Evolutionary conservation across 306 rosid species (phyloP), one percentile per base, ranked within the genome.

Genomic region (Quercus dentata): DNA sequence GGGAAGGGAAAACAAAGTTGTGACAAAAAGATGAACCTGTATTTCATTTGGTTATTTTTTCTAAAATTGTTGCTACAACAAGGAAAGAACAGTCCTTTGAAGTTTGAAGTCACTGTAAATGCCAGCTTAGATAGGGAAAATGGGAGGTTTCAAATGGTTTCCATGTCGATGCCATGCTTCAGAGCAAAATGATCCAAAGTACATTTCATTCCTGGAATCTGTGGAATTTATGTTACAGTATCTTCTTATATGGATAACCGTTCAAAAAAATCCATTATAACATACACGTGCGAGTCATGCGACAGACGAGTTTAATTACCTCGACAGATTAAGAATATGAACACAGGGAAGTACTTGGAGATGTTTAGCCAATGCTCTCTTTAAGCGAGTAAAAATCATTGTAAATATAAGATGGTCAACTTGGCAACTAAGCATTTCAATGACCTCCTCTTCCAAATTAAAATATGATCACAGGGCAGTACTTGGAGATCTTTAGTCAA

Each of bases 121-220:
- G 81, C 89, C 19, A 57, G 56, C 76, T 68, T 88, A 77, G 86
- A 89, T 28, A 72, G 56, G 12, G 91, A 89, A 75, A 89, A 86
- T 74, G 97, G 97, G 78, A 87, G 88, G 80, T 89, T 92, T 84
- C 93, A 94, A 87, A 76, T 92, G 91, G 78, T 85, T 86, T 92
- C 85, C 65, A 81, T 80, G 70, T 81, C 82, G 75, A 71, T 91
- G 83, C 93, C 94, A 33, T 92, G 92, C 82, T 77, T 73, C n/a
- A 72, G 76, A 78, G 78, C 76, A 49, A 73, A 52, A 44, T 81
- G 80, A 82, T 85, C 71, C 46, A 18, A 67, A 7, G 17, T 8
- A 67, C 71, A 65, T 67, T 33, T 67, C 49, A 67, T 33, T 17
- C 25, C 25, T 31, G 49, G n/a, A 67, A 31, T 19, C 17, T 65